Evolutionary conservation across 2,329 filamentous ascomycete genomes (phyloP).

Genomic region (Penicillium crustosum): DNA sequence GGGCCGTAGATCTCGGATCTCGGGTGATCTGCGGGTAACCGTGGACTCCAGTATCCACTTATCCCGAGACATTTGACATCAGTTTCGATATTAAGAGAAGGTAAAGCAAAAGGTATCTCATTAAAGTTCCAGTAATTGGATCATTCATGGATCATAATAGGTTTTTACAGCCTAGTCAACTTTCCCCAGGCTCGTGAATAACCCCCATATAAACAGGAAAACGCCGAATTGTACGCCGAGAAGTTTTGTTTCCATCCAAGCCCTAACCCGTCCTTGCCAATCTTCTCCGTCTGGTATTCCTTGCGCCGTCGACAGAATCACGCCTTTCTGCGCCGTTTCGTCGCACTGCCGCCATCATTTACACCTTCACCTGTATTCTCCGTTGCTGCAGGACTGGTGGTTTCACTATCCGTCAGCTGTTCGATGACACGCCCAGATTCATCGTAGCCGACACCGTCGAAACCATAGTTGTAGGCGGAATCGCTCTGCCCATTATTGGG

Average conservation of each 20-base stretch:
- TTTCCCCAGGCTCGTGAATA: not conserved
- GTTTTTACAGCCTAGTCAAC: conserved; percentile 8
- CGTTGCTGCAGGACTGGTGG: conserved; percentile 42
- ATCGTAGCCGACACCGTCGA: conserved; percentile 30
- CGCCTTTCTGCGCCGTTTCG: conserved; percentile 36
- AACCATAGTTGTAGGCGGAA: conserved; percentile 36
- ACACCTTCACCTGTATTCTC: conserved; percentile 27
- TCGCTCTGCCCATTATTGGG: conserved; percentile 27
- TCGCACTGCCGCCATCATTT: conserved; percentile 26
- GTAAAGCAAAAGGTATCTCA: conserved; percentile 11
- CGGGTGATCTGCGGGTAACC: not conserved
- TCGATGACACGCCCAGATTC: conserved; percentile 41
- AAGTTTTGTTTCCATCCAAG: not conserved
- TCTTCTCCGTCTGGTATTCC: not conserved
- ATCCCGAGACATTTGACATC: not conserved
- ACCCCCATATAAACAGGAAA: conserved; percentile 7
- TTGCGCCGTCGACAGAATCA: conserved; percentile 18
- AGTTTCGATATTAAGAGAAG: too few relatives aligned
- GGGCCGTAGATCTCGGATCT: not conserved
- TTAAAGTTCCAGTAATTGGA: not conserved
- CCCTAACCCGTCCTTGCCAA: not conserved
- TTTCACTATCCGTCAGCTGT: conserved; percentile 47
- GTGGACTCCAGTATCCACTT: not conserved
- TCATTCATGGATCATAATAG: conserved; percentile 8
- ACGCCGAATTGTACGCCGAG: conserved; percentile 6